A percentile compares a stretch with the other conserved stretches of the same genome.
Evolutionary conservation across 2,329 filamentous ascomycete species (phyloP).

Genomic region (Cercospora brassicicola): DNA sequence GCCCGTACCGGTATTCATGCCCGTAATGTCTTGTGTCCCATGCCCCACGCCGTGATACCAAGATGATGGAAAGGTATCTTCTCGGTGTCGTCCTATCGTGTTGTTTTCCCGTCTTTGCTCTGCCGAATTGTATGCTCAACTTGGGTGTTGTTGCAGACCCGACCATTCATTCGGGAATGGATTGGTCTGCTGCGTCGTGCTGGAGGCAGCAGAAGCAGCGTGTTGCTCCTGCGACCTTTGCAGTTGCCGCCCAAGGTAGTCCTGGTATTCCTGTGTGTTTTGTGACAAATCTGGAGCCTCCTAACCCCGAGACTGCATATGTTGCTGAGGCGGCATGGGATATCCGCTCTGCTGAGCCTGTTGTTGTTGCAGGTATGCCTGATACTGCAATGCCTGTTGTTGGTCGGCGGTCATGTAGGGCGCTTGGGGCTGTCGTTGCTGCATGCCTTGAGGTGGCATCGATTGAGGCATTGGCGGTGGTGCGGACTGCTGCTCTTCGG

Average conservation of each 20-base stretch:
- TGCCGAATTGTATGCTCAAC: conserved; percentile 14
- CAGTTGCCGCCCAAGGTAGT: conserved; percentile 1
- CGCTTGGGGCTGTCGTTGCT: conserved; percentile 32
- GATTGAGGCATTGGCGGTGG: conserved; percentile 38
- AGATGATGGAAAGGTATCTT: conserved; percentile 5
- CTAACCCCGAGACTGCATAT: conserved; percentile 36
- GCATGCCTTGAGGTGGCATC: conserved; percentile 38
- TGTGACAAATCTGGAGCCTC: conserved; percentile 11
- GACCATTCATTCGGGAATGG: neutral
- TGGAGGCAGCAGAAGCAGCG: neutral
- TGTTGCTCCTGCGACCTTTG: neutral
- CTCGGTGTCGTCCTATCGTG: conserved; percentile 3
- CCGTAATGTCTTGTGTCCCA: conserved; percentile 11
- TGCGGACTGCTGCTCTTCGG: conserved; percentile 79
- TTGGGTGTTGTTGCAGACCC: neutral
- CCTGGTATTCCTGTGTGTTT: conserved; percentile 1
- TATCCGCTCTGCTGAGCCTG: conserved; percentile 41
- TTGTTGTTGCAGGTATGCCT: conserved; percentile 43
- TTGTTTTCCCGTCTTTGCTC: conserved; percentile 10
- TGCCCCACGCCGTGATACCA: conserved; percentile 9
- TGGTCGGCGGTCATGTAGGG: conserved; percentile 43
- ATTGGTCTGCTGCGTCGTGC: neutral
- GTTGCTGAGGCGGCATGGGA: conserved; percentile 41
- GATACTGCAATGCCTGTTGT: conserved; percentile 43
- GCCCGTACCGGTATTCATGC: conserved; percentile 11